These are phyloP conservation scores for Euphorbia tirucalli DNA, from an alignment of 345 rosid genomes.

Conservation along the genomic window DNA sequence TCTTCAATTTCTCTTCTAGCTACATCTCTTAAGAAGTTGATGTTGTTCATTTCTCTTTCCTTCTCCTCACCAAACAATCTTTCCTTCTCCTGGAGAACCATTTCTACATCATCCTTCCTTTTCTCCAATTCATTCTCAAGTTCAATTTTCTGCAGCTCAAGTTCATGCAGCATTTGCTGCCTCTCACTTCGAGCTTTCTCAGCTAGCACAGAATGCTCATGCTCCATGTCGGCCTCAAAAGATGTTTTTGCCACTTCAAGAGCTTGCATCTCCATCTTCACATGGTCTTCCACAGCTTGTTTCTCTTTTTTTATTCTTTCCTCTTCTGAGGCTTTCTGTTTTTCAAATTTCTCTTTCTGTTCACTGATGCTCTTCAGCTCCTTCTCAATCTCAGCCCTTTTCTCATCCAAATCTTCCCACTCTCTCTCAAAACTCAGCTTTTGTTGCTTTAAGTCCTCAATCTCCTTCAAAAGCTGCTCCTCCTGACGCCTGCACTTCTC, in stretches of 20 bases:
- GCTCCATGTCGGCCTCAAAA: constrained; percentile 65
- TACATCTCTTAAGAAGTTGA: constrained; percentile 68
- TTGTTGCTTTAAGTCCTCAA: constrained; percentile 79
- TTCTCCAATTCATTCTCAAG: constrained; percentile 67
- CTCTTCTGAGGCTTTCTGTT: constrained; percentile 56
- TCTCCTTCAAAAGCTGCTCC: constrained; percentile 75
- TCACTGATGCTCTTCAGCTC: constrained; percentile 48
- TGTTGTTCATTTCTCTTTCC: constrained; percentile 67
- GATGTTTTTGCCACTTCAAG: constrained; percentile 69
- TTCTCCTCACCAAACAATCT: constrained; percentile 78
- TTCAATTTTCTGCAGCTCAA: constrained; percentile 64
- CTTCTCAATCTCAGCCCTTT: constrained; percentile 54
- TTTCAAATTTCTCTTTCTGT: constrained; percentile 62
- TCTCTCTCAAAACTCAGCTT: constrained; percentile 89
- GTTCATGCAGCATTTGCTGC: constrained; percentile 63
- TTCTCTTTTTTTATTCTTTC: constrained; percentile 65
- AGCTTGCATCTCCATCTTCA: constrained; percentile 63
- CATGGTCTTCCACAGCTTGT: constrained; percentile 44
- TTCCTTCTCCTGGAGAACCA: constrained; percentile 49
- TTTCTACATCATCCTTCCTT: constrained; percentile 63
- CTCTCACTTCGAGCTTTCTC: constrained; percentile 74
- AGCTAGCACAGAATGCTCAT: constrained; percentile 52
- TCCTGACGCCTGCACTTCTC: constrained; percentile 71
- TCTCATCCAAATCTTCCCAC: constrained; percentile 91
- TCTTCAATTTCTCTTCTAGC: constrained; percentile 91